Conservation (phyloP, 2,329 filamentous ascomycete species). For the Monosporascus sp. region DNA sequence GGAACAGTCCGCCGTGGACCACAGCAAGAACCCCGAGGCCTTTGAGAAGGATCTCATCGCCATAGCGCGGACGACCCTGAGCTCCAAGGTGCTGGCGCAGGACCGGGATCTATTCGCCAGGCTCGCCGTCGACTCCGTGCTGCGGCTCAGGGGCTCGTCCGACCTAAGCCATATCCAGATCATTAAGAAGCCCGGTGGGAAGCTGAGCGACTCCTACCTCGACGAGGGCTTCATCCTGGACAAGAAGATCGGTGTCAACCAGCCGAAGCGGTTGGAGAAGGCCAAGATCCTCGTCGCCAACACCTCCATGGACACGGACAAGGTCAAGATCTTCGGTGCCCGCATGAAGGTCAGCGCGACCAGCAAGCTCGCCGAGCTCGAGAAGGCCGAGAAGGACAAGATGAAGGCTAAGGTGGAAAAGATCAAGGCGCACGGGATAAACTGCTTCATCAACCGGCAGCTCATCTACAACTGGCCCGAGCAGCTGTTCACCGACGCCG, state of each 20-base stretch:
- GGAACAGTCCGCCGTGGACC: conserved; percentile 79
- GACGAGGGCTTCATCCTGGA: conserved; percentile 98
- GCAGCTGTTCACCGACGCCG: conserved; percentile 95
- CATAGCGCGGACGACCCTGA: conserved; percentile 91
- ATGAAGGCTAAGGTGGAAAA: conserved; percentile 99
- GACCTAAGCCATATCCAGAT: conserved; percentile 98
- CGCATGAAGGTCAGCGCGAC: conserved; percentile 95
- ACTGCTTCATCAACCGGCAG: conserved; percentile 99
- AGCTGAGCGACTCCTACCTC: conserved; percentile 94
- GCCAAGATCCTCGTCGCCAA: conserved; percentile 98
- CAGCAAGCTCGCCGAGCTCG: conserved; percentile 93
- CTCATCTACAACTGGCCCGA: conserved; percentile 99
- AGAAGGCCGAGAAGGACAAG: conserved; percentile 98
- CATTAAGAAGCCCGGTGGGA: conserved; percentile 98
- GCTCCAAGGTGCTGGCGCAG: conserved; percentile 94
- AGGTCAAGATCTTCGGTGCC: conserved; percentile 99
- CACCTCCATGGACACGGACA: conserved; percentile 99
- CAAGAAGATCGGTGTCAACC: conserved; percentile 98
- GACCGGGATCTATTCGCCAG: conserved; percentile 88
- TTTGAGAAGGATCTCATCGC: conserved; percentile 87
- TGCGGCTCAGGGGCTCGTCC: conserved; percentile 82
- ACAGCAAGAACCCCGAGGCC: conserved; percentile 74
- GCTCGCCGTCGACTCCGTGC: conserved; percentile 85
- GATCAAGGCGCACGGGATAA: conserved; percentile 98
- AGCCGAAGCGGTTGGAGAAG: conserved; percentile 95